These are phyloP conservation scores for Cinnamomum micranthum DNA, from an alignment of 164 flowering plant genomes.

Conservation along the genomic window DNA sequence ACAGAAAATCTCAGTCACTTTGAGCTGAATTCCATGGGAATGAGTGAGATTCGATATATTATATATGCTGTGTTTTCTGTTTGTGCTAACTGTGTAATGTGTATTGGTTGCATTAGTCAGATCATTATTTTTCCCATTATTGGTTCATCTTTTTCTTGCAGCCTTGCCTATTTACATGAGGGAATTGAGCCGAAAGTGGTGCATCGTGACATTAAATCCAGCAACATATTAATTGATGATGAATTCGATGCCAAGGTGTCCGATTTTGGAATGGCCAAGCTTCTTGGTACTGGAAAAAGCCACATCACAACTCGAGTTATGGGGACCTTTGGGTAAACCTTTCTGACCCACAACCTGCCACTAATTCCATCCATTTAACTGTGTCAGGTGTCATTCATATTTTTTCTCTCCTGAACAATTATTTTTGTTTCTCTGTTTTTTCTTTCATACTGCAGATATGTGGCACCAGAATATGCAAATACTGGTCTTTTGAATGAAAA, in stretches of 20 bases:
- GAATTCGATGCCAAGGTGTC: conserved; percentile 82
- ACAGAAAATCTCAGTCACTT: too few species aligned
- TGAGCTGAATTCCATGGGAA: too few species aligned
- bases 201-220: conserved; percentile 85
- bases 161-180: conserved; percentile 87
- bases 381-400: too few species aligned
- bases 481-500: conserved; percentile 83
- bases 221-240: conserved; percentile 84
- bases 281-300: conserved; percentile 82
- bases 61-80: too few species aligned
- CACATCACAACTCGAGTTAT: conserved; percentile 85
- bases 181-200: conserved; percentile 91
- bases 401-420: background rate
- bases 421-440: conserved; percentile 2
- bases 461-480: conserved; percentile 94
- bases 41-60: too few species aligned
- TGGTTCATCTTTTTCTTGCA: conserved; percentile 23
- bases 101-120: background rate
- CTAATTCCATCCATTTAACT: background rate
- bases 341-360: background rate
- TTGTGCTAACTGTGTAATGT: too few species aligned
- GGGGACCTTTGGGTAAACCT: conserved; percentile 88
- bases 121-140: background rate
- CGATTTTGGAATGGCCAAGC: conserved; percentile 88
- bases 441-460: conserved; percentile 45